phyloP scores from a whole-genome alignment of 2,329 filamentous ascomycete species.

The Aspergillus fructus region DNA sequence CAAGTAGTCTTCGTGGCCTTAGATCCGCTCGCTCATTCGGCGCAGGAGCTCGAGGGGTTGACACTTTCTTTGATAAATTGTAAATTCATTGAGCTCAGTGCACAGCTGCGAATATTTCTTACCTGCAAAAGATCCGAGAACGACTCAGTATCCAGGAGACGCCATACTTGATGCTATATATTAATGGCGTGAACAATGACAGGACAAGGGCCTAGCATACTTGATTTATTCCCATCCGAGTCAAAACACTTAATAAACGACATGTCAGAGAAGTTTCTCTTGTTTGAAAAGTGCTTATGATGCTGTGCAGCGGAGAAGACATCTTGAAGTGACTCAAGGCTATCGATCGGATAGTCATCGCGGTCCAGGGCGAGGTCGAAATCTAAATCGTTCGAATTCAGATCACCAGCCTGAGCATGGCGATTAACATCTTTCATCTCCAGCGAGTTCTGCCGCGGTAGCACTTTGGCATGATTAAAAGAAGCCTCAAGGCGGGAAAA shows the following conservation, averaged over 20 bases:
- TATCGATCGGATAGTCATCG: conserved; percentile 11
- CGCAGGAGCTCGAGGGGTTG: background rate
- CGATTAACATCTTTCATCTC: conserved; percentile 15
- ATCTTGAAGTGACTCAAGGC: conserved; percentile 18
- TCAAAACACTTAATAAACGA: conserved; percentile 13
- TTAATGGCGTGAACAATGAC: background rate
- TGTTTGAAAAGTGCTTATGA: conserved; percentile 12
- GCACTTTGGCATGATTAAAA: conserved; percentile 10
- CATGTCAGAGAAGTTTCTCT: conserved; percentile 14
- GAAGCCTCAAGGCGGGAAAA: conserved; percentile 17
- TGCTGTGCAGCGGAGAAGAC: conserved; percentile 19
- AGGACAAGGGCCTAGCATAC: background rate
- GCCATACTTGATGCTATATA: background rate
- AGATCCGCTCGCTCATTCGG: background rate
- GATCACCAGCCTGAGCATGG: conserved; percentile 11
- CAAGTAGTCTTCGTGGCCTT: conserved; percentile 6
- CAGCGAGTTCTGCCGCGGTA: conserved; percentile 13
- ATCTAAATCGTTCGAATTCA: conserved; percentile 14
- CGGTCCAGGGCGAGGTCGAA: conserved; percentile 13
- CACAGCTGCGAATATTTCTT: background rate
- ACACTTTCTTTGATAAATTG: background rate
- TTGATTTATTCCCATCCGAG: background rate
- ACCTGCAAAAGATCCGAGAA: background rate
- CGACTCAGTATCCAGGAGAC: background rate
- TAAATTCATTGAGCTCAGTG: background rate